Percentiles rank a stretch among this genome's conserved stretches.
These are phyloP conservation scores for Helminthosporium solani DNA, from an alignment of 2,329 filamentous ascomycete species.

Conservation along the genomic window DNA sequence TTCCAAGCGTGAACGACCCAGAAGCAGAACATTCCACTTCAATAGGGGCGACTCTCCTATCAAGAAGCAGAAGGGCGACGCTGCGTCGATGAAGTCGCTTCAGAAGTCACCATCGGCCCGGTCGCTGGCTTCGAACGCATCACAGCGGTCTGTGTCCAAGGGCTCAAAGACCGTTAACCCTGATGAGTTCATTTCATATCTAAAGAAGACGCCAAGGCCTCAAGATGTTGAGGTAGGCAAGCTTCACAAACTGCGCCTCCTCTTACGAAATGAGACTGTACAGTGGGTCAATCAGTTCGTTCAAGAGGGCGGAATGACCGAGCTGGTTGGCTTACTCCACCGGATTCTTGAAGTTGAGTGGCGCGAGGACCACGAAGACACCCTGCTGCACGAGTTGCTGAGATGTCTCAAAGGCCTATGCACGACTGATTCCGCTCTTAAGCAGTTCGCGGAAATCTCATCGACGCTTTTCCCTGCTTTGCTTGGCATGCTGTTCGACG, in stretches of 20 bases:
- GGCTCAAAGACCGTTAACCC: slow-evolving; percentile 74
- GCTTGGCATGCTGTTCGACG: slow-evolving; percentile 86
- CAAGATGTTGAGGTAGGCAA: slow-evolving; percentile 89
- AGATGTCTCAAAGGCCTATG: slow-evolving; percentile 92
- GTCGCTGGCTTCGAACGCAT: slow-evolving; percentile 56
- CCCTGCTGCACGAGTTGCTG: slow-evolving; percentile 85
- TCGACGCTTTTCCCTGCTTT: slow-evolving; percentile 80
- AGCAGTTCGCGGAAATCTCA: slow-evolving; percentile 78
- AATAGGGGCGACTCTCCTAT: slow-evolving; percentile 69
- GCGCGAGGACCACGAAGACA: slow-evolving; percentile 97
- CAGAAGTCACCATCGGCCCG: slow-evolving; percentile 63
- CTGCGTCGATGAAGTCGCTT: slow-evolving; percentile 65
- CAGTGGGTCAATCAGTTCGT: slow-evolving; percentile 95
- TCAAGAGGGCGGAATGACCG: slow-evolving; percentile 83
- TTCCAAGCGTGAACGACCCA: slow-evolving; percentile 52
- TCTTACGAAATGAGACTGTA: slow-evolving; percentile 92
- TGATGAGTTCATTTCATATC: slow-evolving; percentile 81
- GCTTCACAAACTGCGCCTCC: slow-evolving; percentile 84
- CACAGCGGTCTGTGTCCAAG: slow-evolving; percentile 63
- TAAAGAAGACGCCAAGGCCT: slow-evolving; percentile 77
- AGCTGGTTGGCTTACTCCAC: slow-evolving; percentile 82
- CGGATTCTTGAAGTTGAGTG: slow-evolving; percentile 96
- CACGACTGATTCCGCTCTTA: slow-evolving; percentile 82
- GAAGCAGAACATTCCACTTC: slow-evolving; percentile 78
- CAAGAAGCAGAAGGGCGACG: slow-evolving; percentile 73